phyloP scores from a whole-genome alignment of 305 asterid genomes.

The Solanum chacoense region DNA sequence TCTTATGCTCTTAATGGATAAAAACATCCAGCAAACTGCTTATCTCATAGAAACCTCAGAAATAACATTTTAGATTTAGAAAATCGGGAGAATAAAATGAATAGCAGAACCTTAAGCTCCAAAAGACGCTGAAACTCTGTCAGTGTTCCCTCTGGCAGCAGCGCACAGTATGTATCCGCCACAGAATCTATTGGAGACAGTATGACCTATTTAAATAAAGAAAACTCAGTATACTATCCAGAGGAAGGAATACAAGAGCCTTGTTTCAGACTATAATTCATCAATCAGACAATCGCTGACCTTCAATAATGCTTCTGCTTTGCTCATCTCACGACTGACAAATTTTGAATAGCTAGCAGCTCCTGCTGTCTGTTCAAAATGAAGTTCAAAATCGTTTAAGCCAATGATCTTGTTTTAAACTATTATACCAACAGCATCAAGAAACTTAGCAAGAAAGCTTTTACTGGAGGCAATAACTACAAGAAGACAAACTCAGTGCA shows the following conservation, averaged over 20 bases:
- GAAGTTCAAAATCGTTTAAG: not conserved
- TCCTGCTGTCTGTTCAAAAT: slow-evolving; percentile 53
- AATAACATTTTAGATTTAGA: not conserved
- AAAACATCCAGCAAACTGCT: not conserved
- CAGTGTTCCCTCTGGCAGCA: slow-evolving; percentile 91
- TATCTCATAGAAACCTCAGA: not conserved
- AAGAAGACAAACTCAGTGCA: not conserved
- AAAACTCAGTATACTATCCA: slow-evolving; percentile 8
- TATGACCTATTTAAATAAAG: slow-evolving; percentile 53
- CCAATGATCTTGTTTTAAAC: not conserved
- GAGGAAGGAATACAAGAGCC: slow-evolving; percentile 4
- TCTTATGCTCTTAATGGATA: not conserved
- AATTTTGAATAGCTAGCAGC: slow-evolving; percentile 88
- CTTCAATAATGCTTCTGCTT: slow-evolving; percentile 97
- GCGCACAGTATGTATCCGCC: slow-evolving; percentile 92
- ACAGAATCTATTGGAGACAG: slow-evolving; percentile 92
- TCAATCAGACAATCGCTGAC: slow-evolving; percentile 20
- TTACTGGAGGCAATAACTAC: not conserved
- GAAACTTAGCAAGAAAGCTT: not conserved
- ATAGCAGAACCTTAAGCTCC: slow-evolving; percentile 70
- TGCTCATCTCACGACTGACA: slow-evolving; percentile 98
- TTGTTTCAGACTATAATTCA: not conserved
- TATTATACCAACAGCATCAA: not conserved
- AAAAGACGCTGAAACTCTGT: slow-evolving; percentile 88
- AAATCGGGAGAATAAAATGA: slow-evolving; percentile 5